A percentile compares a stretch with the other conserved stretches of the same genome.
Conservation (phyloP, 1,284 basidiomycete genomes). For the Trametes sp. region DNA sequence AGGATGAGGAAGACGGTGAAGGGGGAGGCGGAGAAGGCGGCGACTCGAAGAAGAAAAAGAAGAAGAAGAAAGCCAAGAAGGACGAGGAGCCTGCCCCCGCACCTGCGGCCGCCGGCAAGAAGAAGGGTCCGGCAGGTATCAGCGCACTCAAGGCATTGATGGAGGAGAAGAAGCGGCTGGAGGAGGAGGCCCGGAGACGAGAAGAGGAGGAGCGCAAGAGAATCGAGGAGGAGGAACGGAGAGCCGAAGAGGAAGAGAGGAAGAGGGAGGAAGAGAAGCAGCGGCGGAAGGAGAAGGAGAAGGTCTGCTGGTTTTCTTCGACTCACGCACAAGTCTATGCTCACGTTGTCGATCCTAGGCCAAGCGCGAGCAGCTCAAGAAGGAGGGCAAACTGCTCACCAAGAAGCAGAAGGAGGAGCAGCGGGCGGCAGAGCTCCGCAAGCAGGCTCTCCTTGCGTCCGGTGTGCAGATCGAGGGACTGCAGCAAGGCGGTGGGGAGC, state of each 20-base stretch:
- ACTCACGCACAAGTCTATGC: conserved; percentile 4
- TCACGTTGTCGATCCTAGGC: conserved; percentile 54
- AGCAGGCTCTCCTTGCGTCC: conserved; percentile 89
- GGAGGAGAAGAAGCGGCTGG: conserved; percentile 88
- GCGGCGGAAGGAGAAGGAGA: conserved; percentile 90
- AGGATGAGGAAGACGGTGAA: conserved; percentile 65
- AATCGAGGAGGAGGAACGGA: conserved; percentile 87
- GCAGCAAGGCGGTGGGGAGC: conserved; percentile 57
- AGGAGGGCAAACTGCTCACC: conserved; percentile 90
- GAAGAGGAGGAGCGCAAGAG: conserved; percentile 80
- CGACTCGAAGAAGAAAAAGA: conserved; percentile 88
- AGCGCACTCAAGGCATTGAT: conserved; percentile 83
- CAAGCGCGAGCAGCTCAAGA: conserved; percentile 86
- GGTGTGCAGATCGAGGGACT: conserved; percentile 93
- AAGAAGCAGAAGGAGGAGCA: conserved; percentile 97
- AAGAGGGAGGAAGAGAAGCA: conserved; percentile 85
- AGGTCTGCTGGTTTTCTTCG: conserved; percentile 55
- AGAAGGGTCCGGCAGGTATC: conserved; percentile 73
- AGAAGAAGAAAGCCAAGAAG: conserved; percentile 87
- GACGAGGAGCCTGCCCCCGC: conserved; percentile 65
- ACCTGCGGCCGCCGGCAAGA: conserved; percentile 53
- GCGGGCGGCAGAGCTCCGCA: conserved; percentile 90
- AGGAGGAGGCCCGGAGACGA: conserved; percentile 76
- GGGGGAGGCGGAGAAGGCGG: conserved; percentile 47
- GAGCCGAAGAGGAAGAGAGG: conserved; percentile 78